Percentiles rank a stretch among this genome's conserved stretches.
phyloP scores from a whole-genome alignment of 2,329 filamentous ascomycete genomes.

The Aspergillus thermomutatus region DNA sequence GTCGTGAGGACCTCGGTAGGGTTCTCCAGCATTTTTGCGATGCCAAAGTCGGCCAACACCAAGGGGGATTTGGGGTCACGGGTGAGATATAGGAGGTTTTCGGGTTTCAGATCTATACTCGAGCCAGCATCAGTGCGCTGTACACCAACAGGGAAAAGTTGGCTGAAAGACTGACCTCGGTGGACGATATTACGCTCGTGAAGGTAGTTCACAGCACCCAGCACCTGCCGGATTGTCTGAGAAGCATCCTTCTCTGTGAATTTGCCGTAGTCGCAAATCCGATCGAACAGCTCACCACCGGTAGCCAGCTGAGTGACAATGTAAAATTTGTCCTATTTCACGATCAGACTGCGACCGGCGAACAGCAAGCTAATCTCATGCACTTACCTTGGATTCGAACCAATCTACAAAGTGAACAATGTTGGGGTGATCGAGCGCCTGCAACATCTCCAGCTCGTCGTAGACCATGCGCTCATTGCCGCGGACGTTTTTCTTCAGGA shows the following conservation, averaged over 20 bases:
- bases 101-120: slow-evolving; percentile 82
- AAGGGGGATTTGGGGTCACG: slow-evolving; percentile 73
- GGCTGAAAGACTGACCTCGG: slow-evolving; percentile 60
- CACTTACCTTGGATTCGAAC: slow-evolving; percentile 90
- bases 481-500: slow-evolving; percentile 98
- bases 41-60: slow-evolving; percentile 95
- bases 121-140: slow-evolving; percentile 2
- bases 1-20: slow-evolving; percentile 91
- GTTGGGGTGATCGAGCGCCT: slow-evolving; percentile 85
- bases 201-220: slow-evolving; percentile 90
- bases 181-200: slow-evolving; percentile 95
- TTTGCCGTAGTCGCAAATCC: slow-evolving; percentile 95
- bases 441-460: slow-evolving; percentile 91
- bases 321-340: slow-evolving; percentile 89
- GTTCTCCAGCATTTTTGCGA: slow-evolving; percentile 93
- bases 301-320: slow-evolving; percentile 96
- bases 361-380: background rate
- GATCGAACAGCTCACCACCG: slow-evolving; percentile 93
- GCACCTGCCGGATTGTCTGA: slow-evolving; percentile 89
- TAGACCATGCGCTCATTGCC: slow-evolving; percentile 99
- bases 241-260: slow-evolving; percentile 98
- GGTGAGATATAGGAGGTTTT: slow-evolving; percentile 93
- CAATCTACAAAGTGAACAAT: slow-evolving; percentile 98
- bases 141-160: background rate
- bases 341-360: slow-evolving; percentile 8